phyloP scores from a whole-genome alignment of 352 stramenopile species.

The Phytophthora pseudosyringae region DNA sequence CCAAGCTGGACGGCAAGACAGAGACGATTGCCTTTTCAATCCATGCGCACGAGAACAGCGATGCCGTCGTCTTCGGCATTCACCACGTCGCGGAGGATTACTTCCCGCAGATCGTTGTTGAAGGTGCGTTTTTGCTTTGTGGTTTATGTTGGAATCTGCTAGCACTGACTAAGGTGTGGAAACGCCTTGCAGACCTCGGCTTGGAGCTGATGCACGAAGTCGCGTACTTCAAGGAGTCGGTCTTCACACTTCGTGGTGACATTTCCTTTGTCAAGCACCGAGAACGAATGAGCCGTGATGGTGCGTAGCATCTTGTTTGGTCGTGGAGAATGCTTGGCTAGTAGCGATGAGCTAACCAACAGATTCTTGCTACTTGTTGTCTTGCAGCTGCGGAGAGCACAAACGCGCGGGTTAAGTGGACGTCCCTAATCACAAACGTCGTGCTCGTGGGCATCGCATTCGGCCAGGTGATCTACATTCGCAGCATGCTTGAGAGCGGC shows the following conservation, averaged over 20 bases:
- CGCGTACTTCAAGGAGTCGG: constrained; percentile 77
- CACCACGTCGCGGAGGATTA: constrained; percentile 67
- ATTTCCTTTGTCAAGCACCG: constrained; percentile 84
- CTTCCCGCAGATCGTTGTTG: constrained; percentile 81
- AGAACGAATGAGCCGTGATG: constrained; percentile 76
- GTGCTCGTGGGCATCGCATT: constrained; percentile 81
- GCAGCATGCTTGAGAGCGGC: constrained; percentile 76
- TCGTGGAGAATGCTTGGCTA: background rate
- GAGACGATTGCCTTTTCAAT: constrained; percentile 70
- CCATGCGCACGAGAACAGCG: constrained; percentile 52
- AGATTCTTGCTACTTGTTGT: background rate
- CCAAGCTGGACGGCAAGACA: constrained; percentile 51
- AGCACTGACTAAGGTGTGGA: constrained; percentile 4
- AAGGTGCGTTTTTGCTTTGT: constrained; percentile 42
- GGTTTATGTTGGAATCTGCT: background rate
- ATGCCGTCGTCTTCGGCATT: constrained; percentile 65
- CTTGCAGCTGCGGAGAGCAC: constrained; percentile 72
- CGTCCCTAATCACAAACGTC: constrained; percentile 80
- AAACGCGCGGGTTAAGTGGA: constrained; percentile 85
- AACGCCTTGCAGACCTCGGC: constrained; percentile 54
- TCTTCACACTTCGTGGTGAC: constrained; percentile 79
- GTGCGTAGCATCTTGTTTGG: constrained; percentile 29
- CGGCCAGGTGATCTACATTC: constrained; percentile 86
- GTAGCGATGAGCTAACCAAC: constrained; percentile 3
- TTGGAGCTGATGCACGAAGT: constrained; percentile 86